Evolutionary conservation across 331 rosid species (phyloP), one percentile per base, ranked within the genome.

Genomic region (Quercus lobata): DNA sequence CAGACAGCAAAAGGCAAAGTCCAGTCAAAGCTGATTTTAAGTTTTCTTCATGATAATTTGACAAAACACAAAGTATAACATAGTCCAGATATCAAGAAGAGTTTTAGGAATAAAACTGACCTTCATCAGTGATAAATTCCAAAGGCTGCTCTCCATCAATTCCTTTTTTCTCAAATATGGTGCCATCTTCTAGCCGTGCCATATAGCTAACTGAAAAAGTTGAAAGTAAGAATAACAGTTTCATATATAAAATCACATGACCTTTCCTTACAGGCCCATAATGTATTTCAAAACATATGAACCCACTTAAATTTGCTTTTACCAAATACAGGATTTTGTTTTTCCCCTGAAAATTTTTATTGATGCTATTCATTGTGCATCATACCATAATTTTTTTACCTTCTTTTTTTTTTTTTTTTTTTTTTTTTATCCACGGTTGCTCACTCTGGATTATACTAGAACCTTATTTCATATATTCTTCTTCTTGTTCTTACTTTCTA

Each of bases 111-210:
- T 76, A 77, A 68, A 78, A 75, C 84, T 16, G 69, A 88, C 97
- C 94, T 84, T 92, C 92, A 79, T 90, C 97, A 3, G 88, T 90
- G 72, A 87, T 73, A 70, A 90, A 87, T 76, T 85, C 82, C 83
- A 88, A 81, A 82, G 90, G 90, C 55, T 71, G 78, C 44, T 75
- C 75, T 61, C 86, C 94, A 73, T 57, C 91, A 32, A 80, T 65
- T 79, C 94, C 92, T 53, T 80, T 88, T 78, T 80, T 87, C 90
- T 92, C 97, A 83, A 92, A 90, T 24, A 90, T 76, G 57, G 82
- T 83, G 25, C 93, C 93, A 85, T 92, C 88, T 78, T 92, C 94
- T 37, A 92, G 86, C 84, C 57, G 81, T 24, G 90, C 94, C 57
- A 79, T 82, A 54, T 85, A 87, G 73, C 83, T 83, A 74, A 92